Evolutionary conservation across 352 stramenopile species (phyloP), one percentile per base, ranked within the genome.

Genomic region (Discostella stelligera): DNA sequence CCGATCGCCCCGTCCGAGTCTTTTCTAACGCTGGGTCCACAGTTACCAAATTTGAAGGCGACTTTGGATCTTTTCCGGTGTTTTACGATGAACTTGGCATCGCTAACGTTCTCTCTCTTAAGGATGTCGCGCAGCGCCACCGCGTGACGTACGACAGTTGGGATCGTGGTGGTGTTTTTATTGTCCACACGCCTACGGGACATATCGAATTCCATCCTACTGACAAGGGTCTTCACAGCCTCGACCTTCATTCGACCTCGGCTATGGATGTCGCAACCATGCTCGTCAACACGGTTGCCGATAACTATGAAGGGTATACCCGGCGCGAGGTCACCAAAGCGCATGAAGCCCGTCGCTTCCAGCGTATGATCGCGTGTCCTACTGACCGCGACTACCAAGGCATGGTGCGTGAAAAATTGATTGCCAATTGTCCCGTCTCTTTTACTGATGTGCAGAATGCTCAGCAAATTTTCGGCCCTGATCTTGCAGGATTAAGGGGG

Each of bases 21-120:
- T n/a, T 52, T 27, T 65, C 21, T 21, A 65, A 65, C 16, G 32
- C 32, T 2, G 58, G 58, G 7, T 50, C 25, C 2, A 65, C 58
- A 25, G 5, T 11, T 1, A 65, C 13, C 2, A 21, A 1, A 0
- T 14, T 55, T 14, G 6, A 21, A 21, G 48, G 48, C 1, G 0
- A 20, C 0, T 20, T 55, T 14, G 48, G 48, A 3, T 23, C 46
- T 2, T 14, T 53, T 2, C 3, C 27, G 27, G 5, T 32, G 27
- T 32, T 5, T 32, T 74, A 74, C 21, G 55, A 77, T 63, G 50
- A 60, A 13, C n/a, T 71, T 18, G 37, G 56, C 13, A 72, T 84
- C 55, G 71, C 71, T 27, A 80, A 84, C 27, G 80, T 84, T 18
- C 23, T 81, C 0, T 74, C 50, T n/a, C 44, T 75, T 9, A 30